Percentiles rank a stretch among this genome's conserved stretches.
phyloP scores from a whole-genome alignment of 2,329 filamentous ascomycete genomes.

The Trichoderma sp. region DNA sequence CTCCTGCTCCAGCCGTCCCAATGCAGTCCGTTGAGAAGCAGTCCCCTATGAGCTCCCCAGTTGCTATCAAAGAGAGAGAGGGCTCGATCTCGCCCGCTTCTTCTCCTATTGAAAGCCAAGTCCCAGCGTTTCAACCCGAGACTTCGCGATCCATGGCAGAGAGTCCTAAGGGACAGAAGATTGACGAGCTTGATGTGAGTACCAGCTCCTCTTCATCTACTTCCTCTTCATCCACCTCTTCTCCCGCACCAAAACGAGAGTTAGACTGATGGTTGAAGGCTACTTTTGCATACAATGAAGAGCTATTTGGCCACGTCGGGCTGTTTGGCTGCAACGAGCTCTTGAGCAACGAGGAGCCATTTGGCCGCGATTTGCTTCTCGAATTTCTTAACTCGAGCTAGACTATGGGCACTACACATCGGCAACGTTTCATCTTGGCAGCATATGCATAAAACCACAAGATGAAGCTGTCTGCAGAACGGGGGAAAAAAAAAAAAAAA shows the following conservation, averaged over 20 bases:
- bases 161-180: background rate
- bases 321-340: background rate
- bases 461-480: background rate
- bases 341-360: background rate
- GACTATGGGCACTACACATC: background rate
- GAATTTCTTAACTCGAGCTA: background rate
- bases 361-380: background rate
- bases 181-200: slow-evolving; percentile 18
- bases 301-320: background rate
- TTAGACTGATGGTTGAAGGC: slow-evolving; percentile 9
- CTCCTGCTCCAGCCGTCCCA: background rate
- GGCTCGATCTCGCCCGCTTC: background rate
- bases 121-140: background rate
- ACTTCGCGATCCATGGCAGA: background rate
- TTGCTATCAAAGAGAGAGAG: background rate
- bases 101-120: background rate
- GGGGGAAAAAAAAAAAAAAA: background rate
- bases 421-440: background rate
- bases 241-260: background rate
- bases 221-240: background rate
- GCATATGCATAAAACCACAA: background rate
- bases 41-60: background rate
- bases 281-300: background rate
- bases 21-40: background rate
- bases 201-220: background rate